phyloP scores from a whole-genome alignment of 2,329 filamentous ascomycete genomes.

The Penicillium occitanis region DNA sequence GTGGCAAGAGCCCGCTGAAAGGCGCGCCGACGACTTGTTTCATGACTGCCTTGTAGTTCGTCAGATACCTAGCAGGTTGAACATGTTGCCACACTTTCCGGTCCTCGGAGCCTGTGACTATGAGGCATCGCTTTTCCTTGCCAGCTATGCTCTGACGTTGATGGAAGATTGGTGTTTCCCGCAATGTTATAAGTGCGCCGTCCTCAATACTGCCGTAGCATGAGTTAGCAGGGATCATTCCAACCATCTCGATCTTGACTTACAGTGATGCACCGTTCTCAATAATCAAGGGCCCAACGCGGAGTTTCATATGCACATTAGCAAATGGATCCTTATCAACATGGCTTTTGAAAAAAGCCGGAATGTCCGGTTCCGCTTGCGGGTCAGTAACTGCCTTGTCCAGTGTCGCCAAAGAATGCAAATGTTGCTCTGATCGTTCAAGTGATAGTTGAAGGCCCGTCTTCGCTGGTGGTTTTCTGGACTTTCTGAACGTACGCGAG shows the following conservation, averaged over 20 bases:
- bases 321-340: constrained; percentile 39
- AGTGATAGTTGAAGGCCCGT: not conserved
- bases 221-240: not conserved
- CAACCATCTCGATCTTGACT: constrained; percentile 24
- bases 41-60: constrained; percentile 40
- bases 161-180: constrained; percentile 22
- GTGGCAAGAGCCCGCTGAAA: constrained; percentile 33
- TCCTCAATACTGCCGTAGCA: constrained; percentile 22
- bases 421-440: not conserved
- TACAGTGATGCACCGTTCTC: constrained; percentile 44
- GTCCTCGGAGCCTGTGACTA: not conserved
- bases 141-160: not conserved
- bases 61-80: not conserved
- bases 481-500: not conserved
- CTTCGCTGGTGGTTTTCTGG: not conserved
- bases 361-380: constrained; percentile 30
- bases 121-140: constrained; percentile 1
- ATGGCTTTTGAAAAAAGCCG: constrained; percentile 32
- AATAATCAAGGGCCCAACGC: constrained; percentile 43
- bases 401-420: not conserved
- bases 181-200: constrained; percentile 23
- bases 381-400: constrained; percentile 10
- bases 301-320: constrained; percentile 45
- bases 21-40: constrained; percentile 44
- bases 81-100: constrained; percentile 22